Percentiles rank a stretch among this genome's conserved stretches.
Conservation (phyloP, 768 basidiomycete species). For the Kwoniella dendrophila region DNA sequence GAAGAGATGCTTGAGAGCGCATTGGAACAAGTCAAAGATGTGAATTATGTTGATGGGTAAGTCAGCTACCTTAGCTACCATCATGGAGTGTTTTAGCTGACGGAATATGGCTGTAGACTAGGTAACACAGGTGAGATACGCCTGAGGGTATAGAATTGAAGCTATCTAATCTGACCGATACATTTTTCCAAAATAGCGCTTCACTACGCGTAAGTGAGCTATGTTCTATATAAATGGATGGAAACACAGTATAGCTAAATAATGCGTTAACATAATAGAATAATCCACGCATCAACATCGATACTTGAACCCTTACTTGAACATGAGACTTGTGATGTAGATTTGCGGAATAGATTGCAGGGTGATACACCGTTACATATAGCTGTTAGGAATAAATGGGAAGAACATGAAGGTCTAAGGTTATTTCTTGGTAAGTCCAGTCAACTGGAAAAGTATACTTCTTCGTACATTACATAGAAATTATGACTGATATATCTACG, state of each 20-base stretch:
- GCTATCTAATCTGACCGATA: too few relatives aligned
- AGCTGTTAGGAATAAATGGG: constrained; percentile 62
- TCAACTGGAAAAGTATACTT: not conserved
- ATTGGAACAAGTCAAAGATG: constrained; percentile 63
- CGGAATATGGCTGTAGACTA: constrained; percentile 54
- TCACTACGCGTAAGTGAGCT: constrained; percentile 68
- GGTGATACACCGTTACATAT: constrained; percentile 78
- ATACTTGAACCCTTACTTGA: constrained; percentile 74
- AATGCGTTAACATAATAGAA: constrained; percentile 58
- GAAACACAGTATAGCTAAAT: not conserved
- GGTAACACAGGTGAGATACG: constrained; percentile 71
- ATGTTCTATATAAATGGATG: not conserved
- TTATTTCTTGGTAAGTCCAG: constrained; percentile 62
- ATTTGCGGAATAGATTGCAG: constrained; percentile 70
- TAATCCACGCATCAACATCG: constrained; percentile 62
- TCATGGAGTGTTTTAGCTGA: constrained; percentile 2
- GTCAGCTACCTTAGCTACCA: constrained; percentile 51
- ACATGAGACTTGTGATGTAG: constrained; percentile 77
- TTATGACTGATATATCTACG: not conserved
- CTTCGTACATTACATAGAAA: not conserved
- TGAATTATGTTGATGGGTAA: constrained; percentile 78
- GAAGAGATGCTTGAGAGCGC: constrained; percentile 68
- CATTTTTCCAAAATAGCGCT: constrained; percentile 63
- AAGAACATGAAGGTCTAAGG: constrained; percentile 63
- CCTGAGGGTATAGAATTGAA: too few relatives aligned